Base-by-base conservation (phyloP, 176 grass and related monocot species). In the Chrysopogon serrulatus region DNA sequence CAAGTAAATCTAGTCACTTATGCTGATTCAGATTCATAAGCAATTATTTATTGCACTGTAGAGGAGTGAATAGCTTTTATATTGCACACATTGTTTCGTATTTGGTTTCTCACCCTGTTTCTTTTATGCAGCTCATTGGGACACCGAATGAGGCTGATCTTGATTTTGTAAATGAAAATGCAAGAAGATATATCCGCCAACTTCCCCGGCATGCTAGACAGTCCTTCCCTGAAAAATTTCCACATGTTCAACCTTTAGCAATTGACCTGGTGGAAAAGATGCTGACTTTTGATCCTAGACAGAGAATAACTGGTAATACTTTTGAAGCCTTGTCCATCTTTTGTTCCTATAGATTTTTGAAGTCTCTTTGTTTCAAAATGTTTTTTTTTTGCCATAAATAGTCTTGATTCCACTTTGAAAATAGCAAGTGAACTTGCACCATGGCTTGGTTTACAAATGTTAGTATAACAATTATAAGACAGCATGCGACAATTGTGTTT, bases 251-350 rank as follows among this genome's bases (percentile, higher is more conserved):
- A 73, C 88, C 93, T 80, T 67, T 79, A 83, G 91, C 93, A 44
- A 94, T 99, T 86, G 97, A 99, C 76, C 86, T 99, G 78, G 88
- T 99, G 83, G 91, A 96, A 47, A 99, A 92, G 82, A 99, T 99
- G 97, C 81, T 99, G 54, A 99, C 91, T 36, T 99, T 99, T 79
- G 97, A 99, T 88, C 97, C 97, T 88, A 94, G 97, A 79, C 84
- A 32, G 74, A 94, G 97, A 96, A 96, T 99, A 76, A 99, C 97
- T 42, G 97, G 97, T 96, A 32, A 71, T 27, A 34, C 65, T 36
- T 4, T 16, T 86, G 71, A 15, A 54, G 6, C 4, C 39, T 13
- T 42, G 35, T 34, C 28, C 61, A 26, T 65, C 42, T 65, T 59
- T 23, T 65, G 6, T 32, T 32, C 21, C 11, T 51, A 48, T 69